Base-by-base conservation (phyloP, 345 rosid genomes). In the Alliaria petiolata region DNA sequence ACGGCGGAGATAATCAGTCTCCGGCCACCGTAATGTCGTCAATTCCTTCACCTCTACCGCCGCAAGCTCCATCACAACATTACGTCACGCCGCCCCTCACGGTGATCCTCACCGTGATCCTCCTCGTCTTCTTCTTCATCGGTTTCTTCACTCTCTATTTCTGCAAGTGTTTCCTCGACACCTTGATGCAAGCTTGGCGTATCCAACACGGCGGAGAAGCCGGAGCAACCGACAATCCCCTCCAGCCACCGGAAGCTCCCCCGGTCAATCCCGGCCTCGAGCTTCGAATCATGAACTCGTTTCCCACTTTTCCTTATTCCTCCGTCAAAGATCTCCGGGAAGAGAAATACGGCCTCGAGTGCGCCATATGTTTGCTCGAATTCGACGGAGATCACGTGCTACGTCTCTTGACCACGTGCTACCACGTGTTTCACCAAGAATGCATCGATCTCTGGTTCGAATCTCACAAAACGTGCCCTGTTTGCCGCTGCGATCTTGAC, bases 381-480 rank as follows among this genome's bases (percentile, higher is more conserved):
- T 90, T 92, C 58, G 74, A 74, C 9, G 89, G 85, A 13, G 86
- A 88, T 0, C 91, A 87, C 58, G 36, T 82, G 11, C 85, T 92
- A 8, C 88, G 95, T 35, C 86, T 92, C 49, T 65, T 92, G 43
- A 85, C 87, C 3, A 81, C 76, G 31, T 92, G 97, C 76, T 85
- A 78, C 78, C 97, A 92, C 64, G 91, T 88, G 13, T 90, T 90
- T 22, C 98, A 90, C 62, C 84, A 80, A 79, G 95, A 86, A 64
- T 92, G 98, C 57, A 85, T 92, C 13, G 98, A 92, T 74, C 87
- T 86, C 3, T 92, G 98, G 98, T 87, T 90, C 14, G 76, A 77
- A 14, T 80, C 87, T 3, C 89, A 88, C 46, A 82, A 80, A 65
- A 86, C 97, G 5, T 92, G 98, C 26, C 98, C 98, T 0, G 92